Percentiles rank a stretch among this genome's conserved stretches.
These are phyloP conservation scores for Tylopilus sp. DNA, from an alignment of 768 basidiomycete species.

Conservation along the genomic window DNA sequence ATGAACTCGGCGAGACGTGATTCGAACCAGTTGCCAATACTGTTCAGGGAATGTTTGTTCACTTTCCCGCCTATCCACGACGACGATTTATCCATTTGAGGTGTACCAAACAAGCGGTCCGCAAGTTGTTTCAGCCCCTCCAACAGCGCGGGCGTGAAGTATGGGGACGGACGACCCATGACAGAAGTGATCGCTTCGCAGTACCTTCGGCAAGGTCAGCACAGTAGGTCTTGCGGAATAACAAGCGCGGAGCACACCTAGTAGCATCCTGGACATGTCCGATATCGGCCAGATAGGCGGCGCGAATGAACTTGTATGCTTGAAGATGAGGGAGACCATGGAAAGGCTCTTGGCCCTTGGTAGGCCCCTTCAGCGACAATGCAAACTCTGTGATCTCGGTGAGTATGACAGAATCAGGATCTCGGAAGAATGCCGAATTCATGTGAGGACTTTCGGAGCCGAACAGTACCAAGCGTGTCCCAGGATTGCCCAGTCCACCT, in stretches of 20 bases:
- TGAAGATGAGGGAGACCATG: conserved; percentile 82
- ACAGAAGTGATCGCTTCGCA: conserved; percentile 83
- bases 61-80: conserved; percentile 90
- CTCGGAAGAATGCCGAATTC: conserved; percentile 51
- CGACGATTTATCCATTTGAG: conserved; percentile 68
- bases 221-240: not conserved
- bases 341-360: conserved; percentile 87
- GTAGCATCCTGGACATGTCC: conserved; percentile 77
- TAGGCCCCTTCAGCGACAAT: conserved; percentile 61
- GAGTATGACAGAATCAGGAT: conserved; percentile 75
- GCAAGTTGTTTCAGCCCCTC: conserved; percentile 76
- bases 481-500: conserved; percentile 64
- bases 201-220: conserved; percentile 56
- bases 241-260: conserved; percentile 44
- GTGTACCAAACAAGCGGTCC: conserved; percentile 72
- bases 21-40: conserved; percentile 89
- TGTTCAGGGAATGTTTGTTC: conserved; percentile 87
- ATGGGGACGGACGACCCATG: conserved; percentile 59
- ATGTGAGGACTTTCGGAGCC: conserved; percentile 61
- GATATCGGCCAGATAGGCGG: conserved; percentile 71
- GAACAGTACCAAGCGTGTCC: conserved; percentile 66
- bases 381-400: conserved; percentile 94
- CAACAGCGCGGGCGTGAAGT: conserved; percentile 61
- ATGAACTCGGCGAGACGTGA: conserved; percentile 92
- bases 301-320: conserved; percentile 81